Evolutionary conservation across 2,329 filamentous ascomycete genomes (phyloP), one percentile per base, ranked within the genome.

Genomic region (Didymella arachidicola): DNA sequence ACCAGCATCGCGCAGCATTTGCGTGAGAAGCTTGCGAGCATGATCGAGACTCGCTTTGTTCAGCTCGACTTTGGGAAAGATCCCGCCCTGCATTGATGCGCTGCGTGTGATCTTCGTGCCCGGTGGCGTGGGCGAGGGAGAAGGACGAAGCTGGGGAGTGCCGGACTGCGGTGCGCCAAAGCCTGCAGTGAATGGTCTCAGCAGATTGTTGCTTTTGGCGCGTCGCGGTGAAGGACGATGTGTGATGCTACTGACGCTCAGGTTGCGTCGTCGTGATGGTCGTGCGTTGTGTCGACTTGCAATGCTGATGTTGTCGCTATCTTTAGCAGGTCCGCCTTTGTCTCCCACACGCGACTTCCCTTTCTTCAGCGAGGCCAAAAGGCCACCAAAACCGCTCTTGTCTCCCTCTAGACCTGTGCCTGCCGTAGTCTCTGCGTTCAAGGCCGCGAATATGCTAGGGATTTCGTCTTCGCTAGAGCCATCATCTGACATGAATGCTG

Each of bases 401-500:
- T 97, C 93, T 53, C 86, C 86, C 49, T 97, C 93, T 26, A 79
- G 76, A 60, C 86, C 90, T 18, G 87, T 83, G 16, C 87, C 69
- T 14, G 74, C 84, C 11, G 87, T 82, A 19, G 86, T 79, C 57
- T 89, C 87, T 45, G 85, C 84, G 56, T 84, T 87, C n/a, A 93
- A 87, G 1, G 90, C 88, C 22, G 84, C 79, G 77, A 96, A 91
- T 12, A 97, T 89, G 71, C 89, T 93, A 78, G 93, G 89, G 68
- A 96, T 91, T 65, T 99, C 93, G 68, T 97, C 93, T 36, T 91
- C 94, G 69, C 92, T 97, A 1, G 93, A 97, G 46, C 91, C 93
- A 67, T 91, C 89, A 73, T 99, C 95, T 7, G 95, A 99, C 83
- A 99, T 90, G 78, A 96, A 99, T 32, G 92, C 91, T 5, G 93